Percentiles rank a stretch among this genome's conserved stretches.
phyloP scores from a whole-genome alignment of 345 rosid species.

The Rubroshorea leprosula region DNA sequence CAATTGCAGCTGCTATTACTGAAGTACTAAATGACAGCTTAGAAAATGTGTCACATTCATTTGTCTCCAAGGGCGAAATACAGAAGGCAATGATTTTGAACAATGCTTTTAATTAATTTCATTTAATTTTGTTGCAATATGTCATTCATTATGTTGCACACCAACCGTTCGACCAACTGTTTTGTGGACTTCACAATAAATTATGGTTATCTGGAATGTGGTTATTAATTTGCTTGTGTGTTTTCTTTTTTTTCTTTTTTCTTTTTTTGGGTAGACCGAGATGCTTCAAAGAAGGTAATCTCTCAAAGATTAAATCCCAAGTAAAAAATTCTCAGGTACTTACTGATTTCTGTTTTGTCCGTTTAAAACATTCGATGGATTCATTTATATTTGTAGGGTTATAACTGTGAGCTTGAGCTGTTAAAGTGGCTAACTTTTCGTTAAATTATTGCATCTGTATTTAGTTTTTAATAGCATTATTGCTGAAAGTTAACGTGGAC shows the following conservation, averaged over 20 bases:
- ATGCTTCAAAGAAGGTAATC: conserved; percentile 75
- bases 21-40: conserved; percentile 86
- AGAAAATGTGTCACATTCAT: conserved; percentile 79
- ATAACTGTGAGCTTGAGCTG: no score
- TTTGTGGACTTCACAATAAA: background rate
- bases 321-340: conserved; percentile 82
- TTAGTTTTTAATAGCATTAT: background rate
- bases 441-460: no score
- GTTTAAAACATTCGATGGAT: background rate
- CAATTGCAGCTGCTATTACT: conserved; percentile 75
- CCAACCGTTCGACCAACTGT: background rate
- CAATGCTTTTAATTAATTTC: background rate
- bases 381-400: background rate
- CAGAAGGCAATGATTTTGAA: conserved; percentile 46
- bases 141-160: background rate
- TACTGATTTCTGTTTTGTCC: background rate
- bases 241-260: conserved; percentile 11
- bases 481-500: background rate
- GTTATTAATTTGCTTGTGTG: background rate
- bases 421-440: no score
- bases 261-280: conserved; percentile 65
- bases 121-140: conserved; percentile 2
- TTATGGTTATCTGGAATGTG: no score
- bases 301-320: conserved; percentile 82
- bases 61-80: conserved; percentile 81